Percentiles rank a stretch among this genome's conserved stretches.
Evolutionary conservation across 371 early-diverging fungal species (phyloP).

Genomic region (Rozella allomycis): DNA sequence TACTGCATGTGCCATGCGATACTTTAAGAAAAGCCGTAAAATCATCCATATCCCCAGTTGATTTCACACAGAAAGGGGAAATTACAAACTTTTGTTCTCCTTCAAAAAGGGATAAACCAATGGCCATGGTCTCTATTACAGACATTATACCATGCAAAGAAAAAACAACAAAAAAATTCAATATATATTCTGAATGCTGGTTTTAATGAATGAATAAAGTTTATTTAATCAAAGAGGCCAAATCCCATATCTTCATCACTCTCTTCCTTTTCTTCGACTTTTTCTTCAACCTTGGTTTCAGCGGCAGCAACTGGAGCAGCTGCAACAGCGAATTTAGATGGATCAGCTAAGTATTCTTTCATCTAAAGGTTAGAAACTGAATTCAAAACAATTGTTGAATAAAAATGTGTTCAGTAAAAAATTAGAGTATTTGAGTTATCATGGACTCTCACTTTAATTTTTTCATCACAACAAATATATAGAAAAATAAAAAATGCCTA

Average conservation of each 20-base stretch:
- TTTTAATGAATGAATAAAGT: too few species aligned
- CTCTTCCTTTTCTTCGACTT: slow-evolving; percentile 41
- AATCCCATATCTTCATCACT: slow-evolving; percentile 61
- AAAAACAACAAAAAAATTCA: too few species aligned
- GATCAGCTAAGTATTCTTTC: slow-evolving; percentile 1
- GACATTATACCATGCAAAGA: too few species aligned
- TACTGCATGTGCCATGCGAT: too few species aligned
- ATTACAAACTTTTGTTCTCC: too few species aligned
- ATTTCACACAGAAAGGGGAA: too few species aligned
- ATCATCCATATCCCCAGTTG: too few species aligned
- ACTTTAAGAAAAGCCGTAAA: too few species aligned
- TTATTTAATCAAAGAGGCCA: slow-evolving; percentile 53
- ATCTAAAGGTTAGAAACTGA: background rate
- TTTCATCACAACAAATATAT: slow-evolving; percentile 2
- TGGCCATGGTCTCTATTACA: too few species aligned
- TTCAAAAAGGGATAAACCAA: too few species aligned
- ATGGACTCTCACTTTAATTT: slow-evolving; percentile 7
- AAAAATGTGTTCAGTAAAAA: slow-evolving; percentile 60
- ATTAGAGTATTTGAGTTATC: slow-evolving; percentile 42
- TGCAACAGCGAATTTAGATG: slow-evolving; percentile 8
- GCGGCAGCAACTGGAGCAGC: slow-evolving; percentile 11
- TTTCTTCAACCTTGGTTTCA: slow-evolving; percentile 17
- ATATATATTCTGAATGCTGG: too few species aligned
- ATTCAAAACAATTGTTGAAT: slow-evolving; percentile 7
- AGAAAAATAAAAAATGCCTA: slow-evolving; percentile 12